Conservation (phyloP, 441 rosid species). For the Daphne laureola region DNA sequence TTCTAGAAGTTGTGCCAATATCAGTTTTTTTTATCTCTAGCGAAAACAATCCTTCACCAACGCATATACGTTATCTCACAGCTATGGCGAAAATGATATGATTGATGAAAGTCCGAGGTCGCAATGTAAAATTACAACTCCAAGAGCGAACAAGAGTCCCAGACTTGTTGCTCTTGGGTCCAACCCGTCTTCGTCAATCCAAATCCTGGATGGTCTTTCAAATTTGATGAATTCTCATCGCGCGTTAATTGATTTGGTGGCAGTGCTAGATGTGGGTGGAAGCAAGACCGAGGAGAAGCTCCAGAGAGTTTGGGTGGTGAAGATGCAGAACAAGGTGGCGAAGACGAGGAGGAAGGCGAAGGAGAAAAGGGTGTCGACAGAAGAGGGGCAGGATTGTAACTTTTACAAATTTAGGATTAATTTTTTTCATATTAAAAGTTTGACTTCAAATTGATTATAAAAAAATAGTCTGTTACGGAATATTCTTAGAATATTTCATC, state of each 20-base stretch:
- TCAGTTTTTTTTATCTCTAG: constrained; percentile 42
- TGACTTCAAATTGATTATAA: too few relatives aligned
- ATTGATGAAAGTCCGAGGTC: constrained; percentile 29
- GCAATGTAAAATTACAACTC: constrained; percentile 34
- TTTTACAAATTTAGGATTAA: too few relatives aligned
- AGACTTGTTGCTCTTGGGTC: constrained; percentile 26
- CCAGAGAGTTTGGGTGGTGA: too few relatives aligned
- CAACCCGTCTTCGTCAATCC: constrained; percentile 48
- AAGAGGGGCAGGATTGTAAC: too few relatives aligned
- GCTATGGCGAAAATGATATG: constrained; percentile 10
- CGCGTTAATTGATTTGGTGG: constrained; percentile 53
- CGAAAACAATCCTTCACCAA: constrained; percentile 62
- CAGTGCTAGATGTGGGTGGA: constrained; percentile 46
- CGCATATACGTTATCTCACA: constrained; percentile 44
- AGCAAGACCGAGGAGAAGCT: constrained; percentile 41
- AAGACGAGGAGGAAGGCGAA: too few relatives aligned
- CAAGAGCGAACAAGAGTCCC: constrained; percentile 27
- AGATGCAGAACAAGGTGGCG: too few relatives aligned
- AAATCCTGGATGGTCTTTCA: constrained; percentile 31
- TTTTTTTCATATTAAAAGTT: too few relatives aligned
- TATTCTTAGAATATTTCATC: too few relatives aligned
- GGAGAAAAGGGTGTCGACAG: too few relatives aligned
- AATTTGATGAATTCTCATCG: constrained; percentile 37
- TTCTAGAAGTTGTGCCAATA: constrained; percentile 50
- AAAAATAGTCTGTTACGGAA: too few relatives aligned